phyloP scores from a whole-genome alignment of 768 basidiomycete genomes.

The Cystobasidium onofrii region DNA sequence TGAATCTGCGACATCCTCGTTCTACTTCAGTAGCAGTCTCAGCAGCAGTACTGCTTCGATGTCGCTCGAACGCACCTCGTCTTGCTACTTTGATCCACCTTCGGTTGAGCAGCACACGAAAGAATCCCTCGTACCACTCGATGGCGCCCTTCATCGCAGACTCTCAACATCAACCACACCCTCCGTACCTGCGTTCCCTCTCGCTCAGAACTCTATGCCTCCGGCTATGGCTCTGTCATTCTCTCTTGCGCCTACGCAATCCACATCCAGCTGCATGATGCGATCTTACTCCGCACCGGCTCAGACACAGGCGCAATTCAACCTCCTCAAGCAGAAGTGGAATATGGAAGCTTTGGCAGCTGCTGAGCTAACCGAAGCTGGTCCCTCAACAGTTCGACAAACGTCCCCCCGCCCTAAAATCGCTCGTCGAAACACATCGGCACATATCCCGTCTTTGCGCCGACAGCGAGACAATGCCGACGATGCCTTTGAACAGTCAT shows the following conservation, averaged over 20 bases:
- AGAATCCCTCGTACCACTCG: slow-evolving; percentile 1
- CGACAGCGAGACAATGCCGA: not conserved
- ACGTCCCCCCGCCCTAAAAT: not conserved
- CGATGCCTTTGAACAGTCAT: not conserved
- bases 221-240: not conserved
- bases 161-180: not conserved
- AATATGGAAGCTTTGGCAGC: slow-evolving; percentile 17
- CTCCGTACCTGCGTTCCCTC: not conserved
- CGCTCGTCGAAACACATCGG: slow-evolving; percentile 13
- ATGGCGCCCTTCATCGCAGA: not conserved
- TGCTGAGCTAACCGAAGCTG: not conserved
- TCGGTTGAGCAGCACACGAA: not conserved
- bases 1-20: not conserved
- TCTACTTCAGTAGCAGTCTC: not conserved
- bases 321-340: not conserved
- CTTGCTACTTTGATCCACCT: slow-evolving; percentile 18
- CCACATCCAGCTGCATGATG: slow-evolving; percentile 15
- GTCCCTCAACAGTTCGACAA: not conserved
- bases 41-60: not conserved
- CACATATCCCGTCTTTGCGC: not conserved
- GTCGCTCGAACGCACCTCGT: slow-evolving; percentile 4
- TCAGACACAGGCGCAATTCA: slow-evolving; percentile 9
- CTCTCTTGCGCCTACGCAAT: not conserved
- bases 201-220: not conserved
- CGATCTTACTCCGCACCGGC: slow-evolving; percentile 22